Conservation (phyloP, 106 monocot species). For the Dioscorea zingiberensis region DNA sequence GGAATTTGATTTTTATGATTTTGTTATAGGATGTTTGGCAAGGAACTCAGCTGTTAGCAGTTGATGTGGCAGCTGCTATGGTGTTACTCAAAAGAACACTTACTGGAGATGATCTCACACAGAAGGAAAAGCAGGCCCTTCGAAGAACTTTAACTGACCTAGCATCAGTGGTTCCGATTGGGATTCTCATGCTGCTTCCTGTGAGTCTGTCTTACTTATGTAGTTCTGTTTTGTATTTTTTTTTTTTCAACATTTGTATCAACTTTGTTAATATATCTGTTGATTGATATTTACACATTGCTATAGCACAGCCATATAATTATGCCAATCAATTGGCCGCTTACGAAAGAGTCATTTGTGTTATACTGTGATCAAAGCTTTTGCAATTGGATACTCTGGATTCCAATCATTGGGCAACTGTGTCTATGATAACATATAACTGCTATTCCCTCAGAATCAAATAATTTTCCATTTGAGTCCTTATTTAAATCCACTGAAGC, state of each 20-base stretch:
- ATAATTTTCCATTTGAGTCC: no score
- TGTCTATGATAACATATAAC: no score
- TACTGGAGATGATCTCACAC: conserved; percentile 88
- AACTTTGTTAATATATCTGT: background rate
- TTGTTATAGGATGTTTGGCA: conserved; percentile 80
- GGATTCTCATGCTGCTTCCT: conserved; percentile 97
- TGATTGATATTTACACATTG: background rate
- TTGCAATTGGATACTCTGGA: no score
- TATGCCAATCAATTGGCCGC: background rate
- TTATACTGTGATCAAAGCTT: background rate
- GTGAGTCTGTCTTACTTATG: conserved; percentile 34
- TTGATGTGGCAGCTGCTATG: conserved; percentile 77
- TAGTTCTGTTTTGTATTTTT: background rate
- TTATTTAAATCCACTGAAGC: no score
- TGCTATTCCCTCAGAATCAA: no score
- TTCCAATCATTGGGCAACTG: no score
- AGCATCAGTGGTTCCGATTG: conserved; percentile 95
- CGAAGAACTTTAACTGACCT: conserved; percentile 86
- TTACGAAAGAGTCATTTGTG: background rate
- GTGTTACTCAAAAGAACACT: conserved; percentile 67
- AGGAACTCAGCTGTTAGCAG: conserved; percentile 94
- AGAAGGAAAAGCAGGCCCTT: conserved; percentile 92
- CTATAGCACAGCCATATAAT: background rate
- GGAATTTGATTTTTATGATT: background rate
- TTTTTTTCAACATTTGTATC: background rate